Base-by-base conservation (phyloP, 2,329 filamentous ascomycete genomes). In the Trichophaea hybrida region DNA sequence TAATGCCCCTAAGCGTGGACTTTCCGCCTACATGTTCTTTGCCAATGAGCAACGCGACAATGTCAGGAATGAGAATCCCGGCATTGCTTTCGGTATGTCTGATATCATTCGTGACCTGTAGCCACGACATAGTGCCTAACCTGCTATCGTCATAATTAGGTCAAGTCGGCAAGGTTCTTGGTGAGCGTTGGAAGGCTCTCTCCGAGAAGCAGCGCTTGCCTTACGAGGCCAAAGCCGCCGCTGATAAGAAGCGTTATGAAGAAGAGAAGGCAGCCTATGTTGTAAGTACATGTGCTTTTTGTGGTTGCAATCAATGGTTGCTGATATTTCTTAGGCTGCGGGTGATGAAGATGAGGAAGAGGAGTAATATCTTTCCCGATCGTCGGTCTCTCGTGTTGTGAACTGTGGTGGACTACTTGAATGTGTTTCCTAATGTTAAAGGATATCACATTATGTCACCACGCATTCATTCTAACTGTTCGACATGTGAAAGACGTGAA, bases 1-100 rank as follows among this genome's bases (percentile, higher is more conserved):
- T 75, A 96, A 96, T 77, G 91, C 90, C 63, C 93, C 93, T 74
- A 98, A 97, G 89, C 89, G 93, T 76, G 93, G 91, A 79, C 88
- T 98, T 55, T 97, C 93, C 57, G 93, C 93, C 66, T 98, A 98
- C 83, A 98, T 98, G 93, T 97, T 97, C 85, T 98, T 97, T 74
- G 93, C 93, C 82, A 97, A 97, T 73, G 93, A 97, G 77, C 88
- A 96, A 78, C 90, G 93, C 70, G 91, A 97, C 73, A 94, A 93
- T 75, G 93, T 98, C 69, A 88, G 93, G 70, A 89, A 95, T 74
- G 91, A 97, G 76, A 97, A 97, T 81, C 91, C 91, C 43, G 91
- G 90, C 70, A 95, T 97, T 77, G 85, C 86, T 69, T 98, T 98
- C 76, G 93, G 88, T 85, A 80, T 69, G 80, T 72, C 37, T 46